Conservation (phyloP, 371 early-diverging fungal species). For the Batrachochytrium dendrobatidis region DNA sequence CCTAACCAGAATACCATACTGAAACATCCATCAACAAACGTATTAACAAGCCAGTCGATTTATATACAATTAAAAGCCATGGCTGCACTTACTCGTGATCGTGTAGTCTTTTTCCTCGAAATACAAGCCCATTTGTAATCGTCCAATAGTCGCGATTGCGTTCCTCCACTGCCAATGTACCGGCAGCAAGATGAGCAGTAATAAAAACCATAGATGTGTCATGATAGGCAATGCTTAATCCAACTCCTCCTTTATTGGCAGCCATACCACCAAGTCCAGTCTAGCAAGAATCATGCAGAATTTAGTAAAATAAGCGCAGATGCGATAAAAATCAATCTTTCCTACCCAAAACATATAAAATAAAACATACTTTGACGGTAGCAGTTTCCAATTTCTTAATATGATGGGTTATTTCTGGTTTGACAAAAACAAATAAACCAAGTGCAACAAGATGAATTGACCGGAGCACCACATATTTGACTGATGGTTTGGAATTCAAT, state of each 20-base stretch:
- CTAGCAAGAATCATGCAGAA: background rate
- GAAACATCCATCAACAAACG: conserved; percentile 1
- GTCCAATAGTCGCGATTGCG: conserved; percentile 79
- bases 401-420: conserved; percentile 52
- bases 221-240: conserved; percentile 64
- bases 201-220: conserved; percentile 86
- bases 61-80: background rate
- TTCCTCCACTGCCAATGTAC: conserved; percentile 70
- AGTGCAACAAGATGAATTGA: conserved; percentile 85
- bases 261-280: conserved; percentile 47
- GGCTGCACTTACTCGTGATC: conserved; percentile 57
- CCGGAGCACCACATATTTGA: conserved; percentile 62
- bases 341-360: background rate
- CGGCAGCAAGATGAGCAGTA: conserved; percentile 90
- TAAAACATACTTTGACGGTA: conserved; percentile 50
- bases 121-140: conserved; percentile 64
- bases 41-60: background rate
- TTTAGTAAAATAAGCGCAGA: background rate
- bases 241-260: conserved; percentile 45
- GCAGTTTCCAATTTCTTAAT: conserved; percentile 78
- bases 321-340: background rate
- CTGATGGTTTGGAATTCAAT: conserved; percentile 15
- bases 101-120: conserved; percentile 61
- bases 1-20: conserved; percentile 81
- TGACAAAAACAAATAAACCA: conserved; percentile 73